phyloP scores from a whole-genome alignment of 257 asterid genomes.

The Rubia yunnanensis region DNA sequence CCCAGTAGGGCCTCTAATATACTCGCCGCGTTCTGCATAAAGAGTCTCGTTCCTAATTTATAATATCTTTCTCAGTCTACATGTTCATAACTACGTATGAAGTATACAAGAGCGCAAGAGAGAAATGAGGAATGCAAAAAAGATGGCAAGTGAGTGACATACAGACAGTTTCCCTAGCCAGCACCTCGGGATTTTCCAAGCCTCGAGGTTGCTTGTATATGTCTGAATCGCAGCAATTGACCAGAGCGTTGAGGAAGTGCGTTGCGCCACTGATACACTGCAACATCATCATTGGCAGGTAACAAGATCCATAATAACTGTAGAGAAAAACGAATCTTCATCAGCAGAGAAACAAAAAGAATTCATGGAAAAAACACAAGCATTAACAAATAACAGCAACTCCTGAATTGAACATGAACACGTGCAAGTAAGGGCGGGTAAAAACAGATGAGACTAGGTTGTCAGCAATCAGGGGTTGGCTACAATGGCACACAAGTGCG shows the following conservation, averaged over 20 bases:
- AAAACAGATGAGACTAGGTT: no score
- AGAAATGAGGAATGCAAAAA: neutral
- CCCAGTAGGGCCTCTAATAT: neutral
- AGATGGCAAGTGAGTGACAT: conserved; percentile 7
- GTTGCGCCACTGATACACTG: conserved; percentile 54
- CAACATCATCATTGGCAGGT: conserved; percentile 48
- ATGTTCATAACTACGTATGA: neutral
- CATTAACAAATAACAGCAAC: no score
- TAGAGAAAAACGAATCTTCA: conserved; percentile 2
- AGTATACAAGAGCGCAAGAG: neutral
- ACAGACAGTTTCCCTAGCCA: conserved; percentile 44
- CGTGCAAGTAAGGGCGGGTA: no score
- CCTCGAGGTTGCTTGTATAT: conserved; percentile 55
- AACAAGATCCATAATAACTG: conserved; percentile 44
- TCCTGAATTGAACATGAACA: no score
- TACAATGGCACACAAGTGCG: no score
- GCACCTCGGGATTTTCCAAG: conserved; percentile 56
- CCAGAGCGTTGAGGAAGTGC: conserved; percentile 38
- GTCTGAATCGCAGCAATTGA: conserved; percentile 54
- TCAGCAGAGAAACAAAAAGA: neutral
- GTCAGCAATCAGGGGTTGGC: no score
- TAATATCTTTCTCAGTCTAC: neutral
- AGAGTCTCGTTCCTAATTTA: neutral
- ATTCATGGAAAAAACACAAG: no score
- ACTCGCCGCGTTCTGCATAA: neutral